Evolutionary conservation across 2,329 filamentous ascomycete genomes (phyloP).

Genomic region (Pseudogymnoascus sp.): DNA sequence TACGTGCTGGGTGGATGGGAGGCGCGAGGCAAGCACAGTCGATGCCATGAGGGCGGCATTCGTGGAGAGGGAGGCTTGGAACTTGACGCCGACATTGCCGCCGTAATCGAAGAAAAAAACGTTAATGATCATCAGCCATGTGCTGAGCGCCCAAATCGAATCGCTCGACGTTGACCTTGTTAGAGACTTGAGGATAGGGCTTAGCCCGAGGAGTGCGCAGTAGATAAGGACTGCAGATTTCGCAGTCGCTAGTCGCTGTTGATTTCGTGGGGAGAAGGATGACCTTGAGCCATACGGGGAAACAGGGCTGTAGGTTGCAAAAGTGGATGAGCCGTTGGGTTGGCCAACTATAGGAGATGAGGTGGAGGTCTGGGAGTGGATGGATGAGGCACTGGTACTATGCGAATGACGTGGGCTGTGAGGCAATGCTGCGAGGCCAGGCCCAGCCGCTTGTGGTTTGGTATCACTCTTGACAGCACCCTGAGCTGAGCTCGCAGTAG

Average conservation of each 20-base stretch:
- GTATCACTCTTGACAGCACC: slow-evolving; percentile 15
- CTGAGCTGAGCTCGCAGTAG: not conserved
- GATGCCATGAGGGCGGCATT: slow-evolving; percentile 96
- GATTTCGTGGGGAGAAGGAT: slow-evolving; percentile 33
- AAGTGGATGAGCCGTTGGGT: slow-evolving; percentile 26
- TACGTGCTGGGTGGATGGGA: slow-evolving; percentile 86
- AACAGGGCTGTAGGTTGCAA: slow-evolving; percentile 15
- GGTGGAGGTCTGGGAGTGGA: slow-evolving; percentile 34
- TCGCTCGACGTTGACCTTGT: slow-evolving; percentile 86
- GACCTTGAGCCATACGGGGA: slow-evolving; percentile 38
- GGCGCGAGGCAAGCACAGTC: slow-evolving; percentile 81
- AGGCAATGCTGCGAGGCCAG: slow-evolving; percentile 29
- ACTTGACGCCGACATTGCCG: slow-evolving; percentile 48
- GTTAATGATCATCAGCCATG: slow-evolving; percentile 88
- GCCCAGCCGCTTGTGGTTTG: slow-evolving; percentile 32
- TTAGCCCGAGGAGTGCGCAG: slow-evolving; percentile 81
- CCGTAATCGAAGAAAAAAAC: slow-evolving; percentile 98
- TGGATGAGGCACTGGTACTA: slow-evolving; percentile 47
- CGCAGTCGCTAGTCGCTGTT: slow-evolving; percentile 65
- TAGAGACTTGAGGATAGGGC: slow-evolving; percentile 93
- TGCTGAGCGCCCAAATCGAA: slow-evolving; percentile 95
- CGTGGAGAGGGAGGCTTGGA: slow-evolving; percentile 72
- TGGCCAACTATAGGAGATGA: slow-evolving; percentile 11
- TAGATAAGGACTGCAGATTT: slow-evolving; percentile 93
- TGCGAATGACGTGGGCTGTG: slow-evolving; percentile 36